A percentile compares a stretch with the other conserved stretches of the same genome.
Evolutionary conservation across 2,329 filamentous ascomycete species (phyloP).

Genomic region (Diplodia mutila): DNA sequence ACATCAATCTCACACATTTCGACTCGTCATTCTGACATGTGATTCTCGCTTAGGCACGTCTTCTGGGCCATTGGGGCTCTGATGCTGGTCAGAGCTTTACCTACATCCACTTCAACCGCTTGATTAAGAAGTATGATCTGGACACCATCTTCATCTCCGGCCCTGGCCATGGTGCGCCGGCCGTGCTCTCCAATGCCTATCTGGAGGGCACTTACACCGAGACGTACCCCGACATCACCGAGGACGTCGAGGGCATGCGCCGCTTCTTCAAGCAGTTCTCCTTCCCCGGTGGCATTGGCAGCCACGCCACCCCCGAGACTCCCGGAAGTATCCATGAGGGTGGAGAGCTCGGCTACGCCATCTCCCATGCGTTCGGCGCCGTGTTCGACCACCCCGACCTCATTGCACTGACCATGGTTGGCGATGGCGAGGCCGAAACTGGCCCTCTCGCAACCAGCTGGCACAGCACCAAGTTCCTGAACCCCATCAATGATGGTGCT

Average conservation of each 20-base stretch:
- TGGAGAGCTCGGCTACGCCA: slow-evolving; percentile 79
- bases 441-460: slow-evolving; percentile 77
- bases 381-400: slow-evolving; percentile 76
- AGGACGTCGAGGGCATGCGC: slow-evolving; percentile 70
- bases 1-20: neutral
- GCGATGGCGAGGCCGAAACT: slow-evolving; percentile 81
- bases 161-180: slow-evolving; percentile 77
- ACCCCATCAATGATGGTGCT: slow-evolving; percentile 76
- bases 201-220: slow-evolving; percentile 78
- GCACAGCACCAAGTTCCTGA: slow-evolving; percentile 83
- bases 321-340: slow-evolving; percentile 78
- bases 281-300: slow-evolving; percentile 78
- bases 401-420: slow-evolving; percentile 77
- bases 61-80: slow-evolving; percentile 79
- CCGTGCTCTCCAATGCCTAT: slow-evolving; percentile 75
- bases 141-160: slow-evolving; percentile 75
- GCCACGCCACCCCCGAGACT: slow-evolving; percentile 77
- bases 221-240: slow-evolving; percentile 73
- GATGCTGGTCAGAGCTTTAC: slow-evolving; percentile 81
- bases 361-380: slow-evolving; percentile 77
- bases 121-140: slow-evolving; percentile 79
- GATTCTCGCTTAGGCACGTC: slow-evolving; percentile 51
- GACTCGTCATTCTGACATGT: neutral
- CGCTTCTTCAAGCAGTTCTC: slow-evolving; percentile 84
- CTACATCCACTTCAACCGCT: slow-evolving; percentile 79